Percentiles rank a stretch among this genome's conserved stretches.
Conservation (phyloP, 2,329 filamentous ascomycete genomes). For the Sporothrix protearum region DNA sequence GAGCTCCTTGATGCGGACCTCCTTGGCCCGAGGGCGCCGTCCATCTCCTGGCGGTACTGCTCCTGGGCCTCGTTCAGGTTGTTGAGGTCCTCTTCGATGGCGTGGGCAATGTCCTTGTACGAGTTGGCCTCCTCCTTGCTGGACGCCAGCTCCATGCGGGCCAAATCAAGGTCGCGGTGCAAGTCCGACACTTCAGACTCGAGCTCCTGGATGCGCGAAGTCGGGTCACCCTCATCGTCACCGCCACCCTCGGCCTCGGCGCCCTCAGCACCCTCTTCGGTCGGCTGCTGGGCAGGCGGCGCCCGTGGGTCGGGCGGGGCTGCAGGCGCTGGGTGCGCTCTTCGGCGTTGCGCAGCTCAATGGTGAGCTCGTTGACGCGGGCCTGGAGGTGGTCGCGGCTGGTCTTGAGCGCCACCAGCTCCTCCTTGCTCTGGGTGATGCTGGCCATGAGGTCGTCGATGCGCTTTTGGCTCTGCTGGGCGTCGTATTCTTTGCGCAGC, state of each 20-base stretch:
- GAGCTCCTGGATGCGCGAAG: conserved; percentile 70
- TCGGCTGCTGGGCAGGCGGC: conserved; percentile 40
- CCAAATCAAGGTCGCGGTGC: conserved; percentile 79
- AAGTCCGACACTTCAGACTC: conserved; percentile 80
- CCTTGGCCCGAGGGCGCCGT: conserved; percentile 71
- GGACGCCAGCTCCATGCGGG: conserved; percentile 74
- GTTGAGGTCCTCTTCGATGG: conserved; percentile 80
- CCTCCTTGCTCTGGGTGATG: conserved; percentile 76
- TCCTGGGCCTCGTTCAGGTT: conserved; percentile 77
- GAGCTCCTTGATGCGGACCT: conserved; percentile 73
- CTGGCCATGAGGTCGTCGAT: conserved; percentile 87
- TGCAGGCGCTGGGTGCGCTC: conserved; percentile 80
- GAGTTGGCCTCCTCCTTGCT: conserved; percentile 78
- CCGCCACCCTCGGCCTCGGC: conserved; percentile 43
- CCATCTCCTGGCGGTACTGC: conserved; percentile 83
- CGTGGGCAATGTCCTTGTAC: conserved; percentile 83
- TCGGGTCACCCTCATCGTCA: conserved; percentile 42
- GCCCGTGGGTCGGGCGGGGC: conserved; percentile 68
- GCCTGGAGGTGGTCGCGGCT: conserved; percentile 84
- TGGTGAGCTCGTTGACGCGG: conserved; percentile 81
- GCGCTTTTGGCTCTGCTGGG: conserved; percentile 80
- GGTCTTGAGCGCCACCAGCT: conserved; percentile 81
- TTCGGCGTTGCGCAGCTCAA: conserved; percentile 84
- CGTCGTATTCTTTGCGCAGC: conserved; percentile 84
- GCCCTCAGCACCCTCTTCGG: neutral